Percentiles rank a stretch among this genome's conserved stretches.
Evolutionary conservation across 805 yeast species (phyloP).

Genomic region (Hanseniaspora singularis): DNA sequence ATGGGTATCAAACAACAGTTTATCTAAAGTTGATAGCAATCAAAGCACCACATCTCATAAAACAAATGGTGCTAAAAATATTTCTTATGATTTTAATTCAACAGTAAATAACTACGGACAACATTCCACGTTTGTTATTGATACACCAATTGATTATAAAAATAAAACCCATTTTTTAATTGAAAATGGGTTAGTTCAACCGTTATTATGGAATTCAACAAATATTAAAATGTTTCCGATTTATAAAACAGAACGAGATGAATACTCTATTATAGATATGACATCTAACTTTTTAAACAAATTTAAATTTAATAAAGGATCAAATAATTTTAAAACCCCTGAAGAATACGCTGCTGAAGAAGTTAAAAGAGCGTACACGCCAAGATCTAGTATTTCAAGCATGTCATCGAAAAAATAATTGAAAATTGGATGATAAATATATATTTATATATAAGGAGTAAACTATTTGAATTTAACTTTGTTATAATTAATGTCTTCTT

Average conservation of each 20-base stretch:
- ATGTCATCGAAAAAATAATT: slow-evolving; percentile 6
- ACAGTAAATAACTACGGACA: background rate
- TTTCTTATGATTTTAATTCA: no score
- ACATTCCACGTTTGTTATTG: slow-evolving; percentile 4
- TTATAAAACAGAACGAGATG: slow-evolving; percentile 30
- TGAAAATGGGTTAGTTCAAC: slow-evolving; percentile 27
- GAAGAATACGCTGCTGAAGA: slow-evolving; percentile 19
- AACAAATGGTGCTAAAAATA: no score
- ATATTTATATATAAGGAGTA: background rate
- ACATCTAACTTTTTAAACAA: slow-evolving; percentile 31
- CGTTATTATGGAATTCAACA: slow-evolving; percentile 45
- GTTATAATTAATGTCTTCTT: slow-evolving; percentile 32
- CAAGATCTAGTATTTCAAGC: slow-evolving; percentile 15
- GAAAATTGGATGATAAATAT: no score
- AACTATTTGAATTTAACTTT: background rate
- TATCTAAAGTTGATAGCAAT: slow-evolving; percentile 26
- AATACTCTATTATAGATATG: slow-evolving; percentile 33
- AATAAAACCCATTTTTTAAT: slow-evolving; percentile 21
- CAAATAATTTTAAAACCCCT: slow-evolving; percentile 16
- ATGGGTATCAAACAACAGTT: slow-evolving; percentile 21
- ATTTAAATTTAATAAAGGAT: slow-evolving; percentile 24
- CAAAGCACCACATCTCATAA: slow-evolving; percentile 19
- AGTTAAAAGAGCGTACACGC: slow-evolving; percentile 16
- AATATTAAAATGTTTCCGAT: slow-evolving; percentile 40
- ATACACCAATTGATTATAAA: slow-evolving; percentile 18